Conservation (phyloP, 2,329 filamentous ascomycete genomes). For the Akanthomyces dipterigenus region DNA sequence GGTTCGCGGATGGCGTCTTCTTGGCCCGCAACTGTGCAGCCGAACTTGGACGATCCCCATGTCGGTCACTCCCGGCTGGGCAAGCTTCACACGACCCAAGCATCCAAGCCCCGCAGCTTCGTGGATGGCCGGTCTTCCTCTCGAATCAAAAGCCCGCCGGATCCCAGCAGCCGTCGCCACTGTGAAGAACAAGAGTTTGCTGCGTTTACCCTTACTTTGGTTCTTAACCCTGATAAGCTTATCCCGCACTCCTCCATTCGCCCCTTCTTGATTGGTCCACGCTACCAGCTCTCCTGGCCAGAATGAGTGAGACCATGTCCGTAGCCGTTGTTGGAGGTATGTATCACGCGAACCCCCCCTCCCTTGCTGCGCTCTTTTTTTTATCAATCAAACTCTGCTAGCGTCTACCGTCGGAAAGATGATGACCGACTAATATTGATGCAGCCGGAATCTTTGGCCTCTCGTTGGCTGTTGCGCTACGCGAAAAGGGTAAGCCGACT, state of each 20-base stretch:
- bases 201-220: not conserved
- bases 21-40: constrained; percentile 1
- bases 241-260: not conserved
- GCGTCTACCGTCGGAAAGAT: not conserved
- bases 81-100: not conserved
- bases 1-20: not conserved
- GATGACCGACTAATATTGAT: not conserved
- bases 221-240: not conserved
- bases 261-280: not conserved
- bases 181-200: not conserved
- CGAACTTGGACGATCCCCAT: constrained; percentile 2
- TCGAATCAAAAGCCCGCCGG: constrained; percentile 3
- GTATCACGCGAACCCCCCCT: not conserved
- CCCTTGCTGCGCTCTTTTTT: not conserved
- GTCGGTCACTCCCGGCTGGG: not conserved
- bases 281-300: not conserved
- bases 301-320: constrained; percentile 9
- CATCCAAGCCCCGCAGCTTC: not conserved
- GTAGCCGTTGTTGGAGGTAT: constrained; percentile 14
- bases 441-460: constrained; percentile 21
- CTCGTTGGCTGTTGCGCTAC: constrained; percentile 19
- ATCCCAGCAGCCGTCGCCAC: not conserved
- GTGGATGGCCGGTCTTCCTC: not conserved
- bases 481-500: constrained; percentile 15
- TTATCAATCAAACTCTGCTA: not conserved